Base-by-base conservation (phyloP, 192 early-diverging fungal genomes). In the Coemansia sp. region DNA sequence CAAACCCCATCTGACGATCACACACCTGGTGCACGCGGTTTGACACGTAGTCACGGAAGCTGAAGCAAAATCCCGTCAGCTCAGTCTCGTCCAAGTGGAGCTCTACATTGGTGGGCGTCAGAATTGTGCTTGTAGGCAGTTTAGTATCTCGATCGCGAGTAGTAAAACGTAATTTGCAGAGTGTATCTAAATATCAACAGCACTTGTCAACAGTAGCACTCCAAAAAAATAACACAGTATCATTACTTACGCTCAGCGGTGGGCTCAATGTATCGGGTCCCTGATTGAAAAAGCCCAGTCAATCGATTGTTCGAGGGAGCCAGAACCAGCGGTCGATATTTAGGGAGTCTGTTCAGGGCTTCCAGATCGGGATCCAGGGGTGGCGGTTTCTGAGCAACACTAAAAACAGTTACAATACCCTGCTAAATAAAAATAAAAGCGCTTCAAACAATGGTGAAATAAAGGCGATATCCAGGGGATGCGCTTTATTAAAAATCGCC, bases 221-320 rank as follows among this genome's bases (percentile, higher is more conserved):
- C 59, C 31, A 61, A 38, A 11, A 46, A 48, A 53, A 25, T 23
- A 53, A 25, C 19, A 53, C 41, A 42, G 41, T 53, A 61, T 63
- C 46, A 23, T 10, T 55, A 74, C 77, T 78, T 78, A 78, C 77
- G 80, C 64, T 83, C 80, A 42, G 80, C 80, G 7, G 80, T 77
- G 34, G 80, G 80, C 73, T 83, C 80, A n/a, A 83, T 74, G 63
- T 83, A 83, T 5, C 80, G 80, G 11, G 67, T 57, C 3, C 76
- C 80, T 14, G 67, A 46, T 17, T 83, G 75, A 31, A 83, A 83
- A 2, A 83, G 72, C 29, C 80, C 80, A 21, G 75, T 61, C n/a
- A 83, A 64, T 2, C 80, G 80, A 58, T 70, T 78, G 59, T 74
- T 75, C 15, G 75, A 63, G 6, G 80, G 80, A 4, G 76, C 80